A percentile compares a stretch with the other conserved stretches of the same genome.
phyloP scores from a whole-genome alignment of 2,329 filamentous ascomycete genomes.

The Diaporthe citrichinensis region DNA sequence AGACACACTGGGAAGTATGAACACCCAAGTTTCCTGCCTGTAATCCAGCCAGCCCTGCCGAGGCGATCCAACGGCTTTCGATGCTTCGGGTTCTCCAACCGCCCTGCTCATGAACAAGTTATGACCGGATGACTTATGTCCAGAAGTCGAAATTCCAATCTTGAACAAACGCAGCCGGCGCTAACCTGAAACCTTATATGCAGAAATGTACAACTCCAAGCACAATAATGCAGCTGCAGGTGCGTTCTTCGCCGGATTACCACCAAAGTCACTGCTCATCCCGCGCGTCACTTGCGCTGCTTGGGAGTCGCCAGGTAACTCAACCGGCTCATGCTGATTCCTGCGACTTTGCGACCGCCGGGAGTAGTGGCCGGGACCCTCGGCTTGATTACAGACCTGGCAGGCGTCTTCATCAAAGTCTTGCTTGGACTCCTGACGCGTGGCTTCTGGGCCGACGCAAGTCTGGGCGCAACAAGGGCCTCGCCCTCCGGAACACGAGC shows the following conservation, averaged over 20 bases:
- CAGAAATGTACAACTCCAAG: conserved; percentile 3
- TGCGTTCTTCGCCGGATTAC: background rate
- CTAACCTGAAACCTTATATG: background rate
- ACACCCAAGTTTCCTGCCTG: background rate
- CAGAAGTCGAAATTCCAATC: conserved; percentile 22
- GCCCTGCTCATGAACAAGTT: background rate
- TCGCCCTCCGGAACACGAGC: conserved; percentile 64
- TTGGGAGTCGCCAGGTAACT: conserved; percentile 40
- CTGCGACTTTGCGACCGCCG: conserved; percentile 21
- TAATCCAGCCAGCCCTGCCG: background rate
- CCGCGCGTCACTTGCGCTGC: conserved; percentile 37
- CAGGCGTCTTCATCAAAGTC: conserved; percentile 32
- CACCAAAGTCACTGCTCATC: background rate
- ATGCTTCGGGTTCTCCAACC: background rate
- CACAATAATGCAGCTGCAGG: background rate
- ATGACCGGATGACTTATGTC: conserved; percentile 2
- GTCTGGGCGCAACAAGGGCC: conserved; percentile 65
- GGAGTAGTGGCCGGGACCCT: conserved; percentile 35
- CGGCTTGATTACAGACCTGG: conserved; percentile 34
- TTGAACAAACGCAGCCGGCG: background rate
- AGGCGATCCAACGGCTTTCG: background rate
- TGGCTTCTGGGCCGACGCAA: conserved; percentile 45
- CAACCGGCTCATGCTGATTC: conserved; percentile 37
- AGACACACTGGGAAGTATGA: too few species aligned
- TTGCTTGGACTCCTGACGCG: conserved; percentile 36